A percentile compares a stretch with the other conserved stretches of the same genome.
These are phyloP conservation scores for Primulina eburnea DNA, from an alignment of 257 asterid species.

Conservation along the genomic window DNA sequence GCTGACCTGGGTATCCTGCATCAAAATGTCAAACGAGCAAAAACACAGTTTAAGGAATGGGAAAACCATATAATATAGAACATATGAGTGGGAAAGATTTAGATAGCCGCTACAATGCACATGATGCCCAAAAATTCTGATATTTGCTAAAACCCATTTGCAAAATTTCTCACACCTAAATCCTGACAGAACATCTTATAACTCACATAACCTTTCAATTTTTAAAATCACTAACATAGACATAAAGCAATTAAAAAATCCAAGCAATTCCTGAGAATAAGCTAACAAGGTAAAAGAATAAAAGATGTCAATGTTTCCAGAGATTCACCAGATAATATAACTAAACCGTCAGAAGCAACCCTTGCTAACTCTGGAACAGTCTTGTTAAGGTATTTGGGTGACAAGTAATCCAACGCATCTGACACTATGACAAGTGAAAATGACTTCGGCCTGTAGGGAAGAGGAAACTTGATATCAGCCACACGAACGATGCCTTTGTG, in stretches of 20 bases:
- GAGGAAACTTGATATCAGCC: conserved; percentile 87
- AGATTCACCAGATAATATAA: conserved; percentile 69
- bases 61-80: conserved; percentile 2
- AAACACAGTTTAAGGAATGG: conserved; percentile 1
- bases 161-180: no score
- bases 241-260: background rate
- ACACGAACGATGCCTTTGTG: conserved; percentile 78
- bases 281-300: conserved; percentile 2
- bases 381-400: conserved; percentile 76
- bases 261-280: background rate
- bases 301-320: conserved; percentile 5
- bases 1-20: conserved; percentile 83
- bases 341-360: conserved; percentile 72
- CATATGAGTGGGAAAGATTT: no score
- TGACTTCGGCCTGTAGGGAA: conserved; percentile 79
- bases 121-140: conserved; percentile 4
- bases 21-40: background rate
- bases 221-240: background rate
- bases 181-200: background rate
- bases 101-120: background rate
- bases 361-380: conserved; percentile 73
- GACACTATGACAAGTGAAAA: conserved; percentile 80
- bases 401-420: conserved; percentile 85
- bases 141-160: background rate
- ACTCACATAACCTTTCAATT: background rate